Base-by-base conservation (phyloP, 2,329 filamentous ascomycete genomes). In the Pezicula neosporulosa region DNA sequence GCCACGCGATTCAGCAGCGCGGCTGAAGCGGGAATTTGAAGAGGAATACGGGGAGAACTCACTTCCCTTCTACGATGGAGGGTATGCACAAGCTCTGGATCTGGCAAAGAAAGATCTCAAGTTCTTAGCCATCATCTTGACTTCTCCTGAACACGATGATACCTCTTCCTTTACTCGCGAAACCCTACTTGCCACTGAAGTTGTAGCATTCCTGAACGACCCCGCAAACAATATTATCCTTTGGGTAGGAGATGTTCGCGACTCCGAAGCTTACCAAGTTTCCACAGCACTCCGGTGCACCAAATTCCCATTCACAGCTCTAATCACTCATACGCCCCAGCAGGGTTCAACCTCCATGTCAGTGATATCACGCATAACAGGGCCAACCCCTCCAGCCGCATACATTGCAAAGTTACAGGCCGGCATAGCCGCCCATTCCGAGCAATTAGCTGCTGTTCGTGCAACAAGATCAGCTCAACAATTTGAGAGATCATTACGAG, bases 111-210 rank as follows among this genome's bases (percentile, higher is more conserved):
- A 85, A 60, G 90, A 97, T 35, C 78, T 97, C 50, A 95, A 95
- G 66, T 96, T 95, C 66, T 76, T 99, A 13, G 72, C 97, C n/a
- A 86, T 97, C 15, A 74, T 97, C 5, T 79, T 99, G 15, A 73
- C 96, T 48, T 95, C 92, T 1, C 90, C 92, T 0, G 94, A 97
- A 69, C 93, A 99, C 68, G 94, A 99, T 64, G 91, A 97, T 61
- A 97, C 89, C 1, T 79, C 83, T 19, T 77, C 80, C 1, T 99
- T 96, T 72, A 82, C 92, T 54, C 82, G 82, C 38, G 86, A 96
- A 24, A 97, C 91, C 0, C 78, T 99, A 0, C 79, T 97, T 7
- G 80, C 86, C 1, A 80, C 82, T 1, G 86, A 92, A 41, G 85
- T 97, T 3, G 77, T 85, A 10, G 73, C 77, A 6, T 96, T 90